These are phyloP conservation scores for Hansenula sp. DNA, from an alignment of 1,139 yeast genomes.

Conservation along the genomic window DNA sequence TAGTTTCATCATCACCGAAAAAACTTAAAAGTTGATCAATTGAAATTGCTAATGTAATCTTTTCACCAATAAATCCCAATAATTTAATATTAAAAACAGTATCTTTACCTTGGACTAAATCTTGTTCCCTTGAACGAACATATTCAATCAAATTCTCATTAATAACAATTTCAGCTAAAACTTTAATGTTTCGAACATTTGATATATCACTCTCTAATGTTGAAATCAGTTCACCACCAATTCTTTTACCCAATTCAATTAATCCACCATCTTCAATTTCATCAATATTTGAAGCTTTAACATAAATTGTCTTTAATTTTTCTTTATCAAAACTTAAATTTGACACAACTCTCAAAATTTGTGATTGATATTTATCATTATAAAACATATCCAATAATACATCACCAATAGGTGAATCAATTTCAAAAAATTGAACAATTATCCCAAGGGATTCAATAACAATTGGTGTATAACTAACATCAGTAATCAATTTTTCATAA, in stretches of 20 bases:
- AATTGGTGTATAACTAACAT: constrained; percentile 9
- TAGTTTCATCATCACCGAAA: constrained; percentile 34
- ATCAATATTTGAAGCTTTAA: constrained; percentile 15
- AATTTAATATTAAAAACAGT: constrained; percentile 22
- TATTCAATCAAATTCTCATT: constrained; percentile 29
- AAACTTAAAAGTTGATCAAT: constrained; percentile 15
- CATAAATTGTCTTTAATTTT: constrained; percentile 13
- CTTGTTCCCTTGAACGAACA: constrained; percentile 29
- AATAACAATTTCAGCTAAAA: constrained; percentile 39
- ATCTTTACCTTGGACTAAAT: constrained; percentile 26
- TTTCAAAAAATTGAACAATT: constrained; percentile 13
- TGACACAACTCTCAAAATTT: constrained; percentile 18
- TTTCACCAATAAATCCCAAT: constrained; percentile 20
- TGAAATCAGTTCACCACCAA: constrained; percentile 22
- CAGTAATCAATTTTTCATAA: constrained; percentile 11
- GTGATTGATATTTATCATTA: constrained; percentile 15
- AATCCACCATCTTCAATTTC: constrained; percentile 24
- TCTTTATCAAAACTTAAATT: constrained; percentile 14
- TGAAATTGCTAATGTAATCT: constrained; percentile 10
- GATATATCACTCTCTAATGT: constrained; percentile 13
- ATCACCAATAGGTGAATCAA: constrained; percentile 17
- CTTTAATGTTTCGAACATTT: constrained; percentile 27
- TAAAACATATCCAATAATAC: constrained; percentile 12
- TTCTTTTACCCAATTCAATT: constrained; percentile 19
- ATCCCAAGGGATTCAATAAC: constrained; percentile 19